Percentiles rank a stretch among this genome's conserved stretches.
phyloP scores from a whole-genome alignment of 148 eudicot genomes.

The Rhododendron vialii region DNA sequence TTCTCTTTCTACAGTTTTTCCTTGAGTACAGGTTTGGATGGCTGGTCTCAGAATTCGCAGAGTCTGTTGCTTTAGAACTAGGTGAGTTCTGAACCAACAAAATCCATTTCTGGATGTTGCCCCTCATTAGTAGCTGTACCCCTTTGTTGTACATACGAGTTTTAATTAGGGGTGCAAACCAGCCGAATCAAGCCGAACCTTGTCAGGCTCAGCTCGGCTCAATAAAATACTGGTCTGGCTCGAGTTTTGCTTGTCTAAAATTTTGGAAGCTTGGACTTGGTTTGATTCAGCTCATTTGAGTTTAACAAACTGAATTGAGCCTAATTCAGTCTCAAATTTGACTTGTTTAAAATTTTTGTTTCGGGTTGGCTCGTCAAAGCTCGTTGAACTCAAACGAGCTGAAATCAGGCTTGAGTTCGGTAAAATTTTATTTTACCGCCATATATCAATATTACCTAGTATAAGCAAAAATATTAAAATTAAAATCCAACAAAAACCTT shows the following conservation, averaged over 20 bases:
- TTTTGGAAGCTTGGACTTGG: neutral
- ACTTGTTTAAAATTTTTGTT: neutral
- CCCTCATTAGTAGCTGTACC: neutral
- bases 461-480: too few species aligned
- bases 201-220: neutral
- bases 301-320: too few species aligned
- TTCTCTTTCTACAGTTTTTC: constrained; percentile 57
- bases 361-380: neutral
- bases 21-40: constrained; percentile 92
- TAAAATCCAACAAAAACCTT: neutral
- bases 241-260: neutral
- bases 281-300: neutral
- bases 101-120: neutral
- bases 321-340: neutral
- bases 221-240: neutral
- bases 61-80: constrained; percentile 70
- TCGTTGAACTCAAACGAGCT: neutral
- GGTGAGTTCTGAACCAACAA: constrained; percentile 46
- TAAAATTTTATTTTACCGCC: neutral
- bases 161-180: neutral
- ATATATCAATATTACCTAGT: neutral
- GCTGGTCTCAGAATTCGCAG: constrained; percentile 72
- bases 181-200: neutral
- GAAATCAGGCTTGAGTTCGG: neutral
- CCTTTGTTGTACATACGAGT: neutral